Conservation (phyloP, 345 rosid genomes). For the Iberis pinnata region DNA sequence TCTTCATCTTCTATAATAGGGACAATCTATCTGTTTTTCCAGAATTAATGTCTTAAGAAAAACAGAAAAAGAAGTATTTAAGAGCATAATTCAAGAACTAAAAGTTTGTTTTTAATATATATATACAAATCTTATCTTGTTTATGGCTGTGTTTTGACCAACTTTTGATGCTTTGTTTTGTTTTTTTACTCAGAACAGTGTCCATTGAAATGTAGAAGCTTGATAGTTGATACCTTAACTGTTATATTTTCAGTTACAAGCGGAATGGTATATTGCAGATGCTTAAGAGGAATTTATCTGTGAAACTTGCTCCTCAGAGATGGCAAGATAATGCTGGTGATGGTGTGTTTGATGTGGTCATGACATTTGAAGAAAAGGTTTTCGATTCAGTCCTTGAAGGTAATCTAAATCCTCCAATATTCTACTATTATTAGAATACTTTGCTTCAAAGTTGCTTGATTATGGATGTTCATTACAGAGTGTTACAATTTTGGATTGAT, state of each 20-base stretch:
- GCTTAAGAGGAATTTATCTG: constrained; percentile 78
- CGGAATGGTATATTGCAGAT: constrained; percentile 88
- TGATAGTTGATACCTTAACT: constrained; percentile 21
- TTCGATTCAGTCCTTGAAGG: constrained; percentile 89
- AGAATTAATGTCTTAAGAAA: no score
- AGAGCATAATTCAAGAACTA: no score
- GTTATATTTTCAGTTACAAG: constrained; percentile 70
- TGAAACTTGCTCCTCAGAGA: constrained; percentile 83
- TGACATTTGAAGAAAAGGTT: constrained; percentile 89
- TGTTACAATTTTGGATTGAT: not conserved
- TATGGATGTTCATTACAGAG: not conserved
- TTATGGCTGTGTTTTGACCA: not conserved
- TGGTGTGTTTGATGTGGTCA: constrained; percentile 71
- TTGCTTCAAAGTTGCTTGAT: no score
- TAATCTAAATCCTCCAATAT: constrained; percentile 21
- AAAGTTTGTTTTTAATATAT: no score
- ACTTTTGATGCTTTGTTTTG: not conserved
- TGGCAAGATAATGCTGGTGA: constrained; percentile 95
- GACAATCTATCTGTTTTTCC: no score
- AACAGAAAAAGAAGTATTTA: no score
- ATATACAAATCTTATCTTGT: no score
- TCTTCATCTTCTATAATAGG: no score
- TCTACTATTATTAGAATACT: no score
- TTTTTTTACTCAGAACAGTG: not conserved
- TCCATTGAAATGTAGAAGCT: not conserved